Conservation (phyloP, 306 rosid species). For the Mucuna pruriens region DNA sequence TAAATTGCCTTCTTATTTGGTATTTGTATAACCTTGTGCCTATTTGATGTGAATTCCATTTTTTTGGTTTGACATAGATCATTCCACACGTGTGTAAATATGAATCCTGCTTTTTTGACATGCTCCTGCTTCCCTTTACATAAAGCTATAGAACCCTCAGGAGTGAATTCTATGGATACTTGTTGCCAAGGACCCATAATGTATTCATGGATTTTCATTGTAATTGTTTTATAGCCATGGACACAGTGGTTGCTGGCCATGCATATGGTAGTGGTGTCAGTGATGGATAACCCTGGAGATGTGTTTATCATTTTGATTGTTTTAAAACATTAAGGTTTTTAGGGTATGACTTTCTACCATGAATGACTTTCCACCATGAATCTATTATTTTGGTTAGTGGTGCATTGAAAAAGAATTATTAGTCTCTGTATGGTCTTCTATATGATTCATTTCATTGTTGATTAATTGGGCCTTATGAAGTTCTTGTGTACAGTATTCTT, state of each 20-base stretch:
- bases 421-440: neutral
- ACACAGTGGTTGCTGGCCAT: neutral
- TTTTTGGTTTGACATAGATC: conserved; percentile 4
- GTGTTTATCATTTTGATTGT: neutral
- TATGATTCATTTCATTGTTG: neutral
- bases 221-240: neutral
- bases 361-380: too few relatives aligned
- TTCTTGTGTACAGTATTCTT: neutral
- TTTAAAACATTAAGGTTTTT: neutral
- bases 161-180: neutral
- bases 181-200: neutral
- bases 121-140: neutral
- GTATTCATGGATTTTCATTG: neutral
- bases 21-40: conserved; percentile 19
- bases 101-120: neutral
- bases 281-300: neutral
- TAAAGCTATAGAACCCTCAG: neutral
- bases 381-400: neutral
- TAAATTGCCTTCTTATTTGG: conserved; percentile 36
- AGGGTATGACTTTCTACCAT: neutral
- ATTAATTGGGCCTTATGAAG: neutral
- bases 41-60: conserved; percentile 28
- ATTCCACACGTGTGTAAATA: neutral
- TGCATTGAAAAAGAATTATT: conserved; percentile 1
- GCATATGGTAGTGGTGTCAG: neutral